These are phyloP conservation scores for Myrica gale DNA, from an alignment of 306 rosid genomes.

Conservation along the genomic window DNA sequence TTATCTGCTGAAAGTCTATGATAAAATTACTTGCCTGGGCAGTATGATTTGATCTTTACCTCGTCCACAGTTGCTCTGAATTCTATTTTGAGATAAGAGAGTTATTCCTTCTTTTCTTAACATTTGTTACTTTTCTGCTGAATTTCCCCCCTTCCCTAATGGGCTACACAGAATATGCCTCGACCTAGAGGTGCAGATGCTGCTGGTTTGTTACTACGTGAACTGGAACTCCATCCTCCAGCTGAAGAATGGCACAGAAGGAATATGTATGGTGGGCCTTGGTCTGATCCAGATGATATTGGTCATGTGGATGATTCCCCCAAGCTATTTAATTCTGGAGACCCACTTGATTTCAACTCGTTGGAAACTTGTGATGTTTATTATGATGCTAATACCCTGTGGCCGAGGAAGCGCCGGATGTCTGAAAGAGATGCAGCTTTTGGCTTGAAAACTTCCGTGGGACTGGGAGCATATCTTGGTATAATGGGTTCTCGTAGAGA, in stretches of 20 bases:
- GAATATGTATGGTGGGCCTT: conserved; percentile 84
- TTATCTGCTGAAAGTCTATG: background rate
- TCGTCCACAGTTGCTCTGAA: background rate
- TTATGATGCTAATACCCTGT: conserved; percentile 63
- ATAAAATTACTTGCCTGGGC: background rate
- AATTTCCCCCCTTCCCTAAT: background rate
- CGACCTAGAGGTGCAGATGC: conserved; percentile 96
- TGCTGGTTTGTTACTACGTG: conserved; percentile 88
- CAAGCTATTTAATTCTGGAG: conserved; percentile 53
- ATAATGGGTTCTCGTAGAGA: conserved; percentile 99
- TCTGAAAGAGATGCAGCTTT: conserved; percentile 99
- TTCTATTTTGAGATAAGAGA: background rate
- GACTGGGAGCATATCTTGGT: conserved; percentile 93
- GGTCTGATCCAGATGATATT: conserved; percentile 69
- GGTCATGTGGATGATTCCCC: conserved; percentile 57
- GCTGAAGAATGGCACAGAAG: conserved; percentile 96
- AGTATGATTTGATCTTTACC: background rate
- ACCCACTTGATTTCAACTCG: conserved; percentile 57
- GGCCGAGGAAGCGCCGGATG: conserved; percentile 99
- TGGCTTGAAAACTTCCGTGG: conserved; percentile 93
- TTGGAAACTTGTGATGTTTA: conserved; percentile 56
- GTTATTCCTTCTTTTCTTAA: background rate
- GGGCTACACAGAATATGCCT: conserved; percentile 71
- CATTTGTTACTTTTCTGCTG: conserved; percentile 19
- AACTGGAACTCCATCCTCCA: conserved; percentile 94